Base-by-base conservation (phyloP, 306 rosid genomes). In the Sphenostylis stenocarpa region DNA sequence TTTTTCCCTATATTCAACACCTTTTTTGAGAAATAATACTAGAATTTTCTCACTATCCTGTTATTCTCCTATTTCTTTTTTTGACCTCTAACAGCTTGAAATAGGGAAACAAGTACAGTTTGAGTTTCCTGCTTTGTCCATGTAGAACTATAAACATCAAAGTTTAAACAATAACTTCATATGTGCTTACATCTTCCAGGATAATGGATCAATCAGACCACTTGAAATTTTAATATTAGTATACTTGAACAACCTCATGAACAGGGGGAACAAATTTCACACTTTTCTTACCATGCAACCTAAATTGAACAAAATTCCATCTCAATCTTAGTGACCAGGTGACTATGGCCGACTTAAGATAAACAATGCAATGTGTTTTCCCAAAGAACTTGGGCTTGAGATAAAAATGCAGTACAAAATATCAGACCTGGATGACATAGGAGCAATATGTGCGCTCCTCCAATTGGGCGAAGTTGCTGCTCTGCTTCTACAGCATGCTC, bases 401-500 rank as follows among this genome's bases (percentile, higher is more conserved):
- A 77, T 29, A 38, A 29, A 48, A 81, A 72, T 45, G 67, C 21
- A 62, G 10, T 20, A 76, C 61, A 26, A 47, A 65, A 60, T 51
- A 75, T 41, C 84, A 57, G 58, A 96, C 99, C 99, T 91, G 98
- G 98, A 91, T 96, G 99, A 73, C 99, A 96, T 47, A 92, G 89
- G 73, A 96, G 93, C 74, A 88, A 61, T 81, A 93, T 86, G 74
- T 91, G 82, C 26, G 89, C 97, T 75, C 99, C 98, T 64, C 99
- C 99, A 48, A 96, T 85, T 68, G 91, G 85, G 39, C 86, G 90
- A 80, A 96, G 98, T 84, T 84, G 97, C 87, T 93, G 85, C 85
- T 93, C 98, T 36, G 89, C 98, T 80, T 93, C 98, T 77, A 76
- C 81, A 29, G 99, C 99, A 85, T 96, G 99, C 87, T 93, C 98